These are phyloP conservation scores for Pseudogymnoascus pannorum DNA, from an alignment of 2,329 filamentous ascomycete species.

Conservation along the genomic window DNA sequence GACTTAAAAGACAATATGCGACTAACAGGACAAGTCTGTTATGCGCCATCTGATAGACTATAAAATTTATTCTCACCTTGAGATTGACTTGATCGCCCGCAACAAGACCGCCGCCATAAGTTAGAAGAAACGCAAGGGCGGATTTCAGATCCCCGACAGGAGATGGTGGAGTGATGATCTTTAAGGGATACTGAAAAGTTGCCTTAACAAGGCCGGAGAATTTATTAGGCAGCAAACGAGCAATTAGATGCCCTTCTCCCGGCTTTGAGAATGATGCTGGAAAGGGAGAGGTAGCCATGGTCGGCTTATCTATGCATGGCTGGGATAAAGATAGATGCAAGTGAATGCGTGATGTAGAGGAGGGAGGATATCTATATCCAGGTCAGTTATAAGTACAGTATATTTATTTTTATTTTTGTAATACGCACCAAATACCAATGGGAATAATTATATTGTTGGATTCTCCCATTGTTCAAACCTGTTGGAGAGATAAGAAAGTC, in stretches of 20 bases:
- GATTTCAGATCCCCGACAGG: slow-evolving; percentile 57
- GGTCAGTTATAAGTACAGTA: background rate
- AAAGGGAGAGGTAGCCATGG: slow-evolving; percentile 27
- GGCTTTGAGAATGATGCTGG: slow-evolving; percentile 64
- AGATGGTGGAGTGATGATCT: slow-evolving; percentile 71
- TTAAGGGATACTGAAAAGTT: slow-evolving; percentile 89
- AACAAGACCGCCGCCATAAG: slow-evolving; percentile 89
- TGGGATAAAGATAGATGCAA: background rate
- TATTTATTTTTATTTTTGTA: background rate
- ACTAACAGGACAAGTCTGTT: too few relatives aligned
- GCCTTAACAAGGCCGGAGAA: slow-evolving; percentile 66
- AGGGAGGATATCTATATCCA: background rate
- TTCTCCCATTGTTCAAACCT: background rate
- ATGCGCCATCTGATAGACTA: background rate
- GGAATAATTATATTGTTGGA: background rate
- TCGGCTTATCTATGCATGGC: slow-evolving; percentile 25
- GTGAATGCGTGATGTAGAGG: background rate
- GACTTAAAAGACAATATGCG: background rate
- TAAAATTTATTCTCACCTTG: slow-evolving; percentile 16
- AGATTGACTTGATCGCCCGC: slow-evolving; percentile 78
- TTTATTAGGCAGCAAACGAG: slow-evolving; percentile 62
- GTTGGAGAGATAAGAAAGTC: background rate
- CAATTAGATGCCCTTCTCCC: slow-evolving; percentile 71
- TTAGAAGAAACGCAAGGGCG: slow-evolving; percentile 79
- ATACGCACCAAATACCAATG: background rate